Evolutionary conservation across 2,329 filamentous ascomycete species (phyloP).

Genomic region (Thelonectria olida): DNA sequence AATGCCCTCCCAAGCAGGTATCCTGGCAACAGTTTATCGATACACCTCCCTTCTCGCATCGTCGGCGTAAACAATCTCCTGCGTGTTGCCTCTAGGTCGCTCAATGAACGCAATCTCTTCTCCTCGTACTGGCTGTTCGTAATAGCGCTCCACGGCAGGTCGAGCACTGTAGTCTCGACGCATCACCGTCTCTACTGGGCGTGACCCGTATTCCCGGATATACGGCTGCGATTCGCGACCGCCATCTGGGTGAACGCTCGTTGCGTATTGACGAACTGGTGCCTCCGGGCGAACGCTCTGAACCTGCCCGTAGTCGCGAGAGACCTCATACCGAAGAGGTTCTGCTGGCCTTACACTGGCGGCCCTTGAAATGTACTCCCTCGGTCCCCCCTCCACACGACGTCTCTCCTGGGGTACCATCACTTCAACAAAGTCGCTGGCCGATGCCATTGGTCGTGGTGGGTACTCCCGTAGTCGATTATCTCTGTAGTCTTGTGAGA

Average conservation of each 20-base stretch:
- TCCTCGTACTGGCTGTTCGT: constrained; percentile 46
- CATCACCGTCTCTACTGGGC: constrained; percentile 36
- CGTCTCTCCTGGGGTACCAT: constrained; percentile 53
- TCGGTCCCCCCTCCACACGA: constrained; percentile 56
- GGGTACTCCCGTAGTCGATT: constrained; percentile 69
- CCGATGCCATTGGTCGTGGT: constrained; percentile 54
- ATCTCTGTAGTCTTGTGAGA: constrained; percentile 60
- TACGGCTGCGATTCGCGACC: constrained; percentile 46
- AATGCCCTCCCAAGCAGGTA: too few relatives aligned
- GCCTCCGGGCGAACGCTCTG: constrained; percentile 53
- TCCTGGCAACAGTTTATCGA: constrained; percentile 33
- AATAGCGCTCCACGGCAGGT: constrained; percentile 53
- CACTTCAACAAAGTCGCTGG: constrained; percentile 59
- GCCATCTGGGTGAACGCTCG: constrained; percentile 40
- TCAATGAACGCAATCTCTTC: constrained; percentile 58
- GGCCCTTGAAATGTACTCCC: constrained; percentile 64
- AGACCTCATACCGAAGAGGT: constrained; percentile 51
- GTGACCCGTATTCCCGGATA: constrained; percentile 41
- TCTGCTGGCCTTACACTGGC: constrained; percentile 67
- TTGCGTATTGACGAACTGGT: constrained; percentile 40
- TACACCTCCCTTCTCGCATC: constrained; percentile 49
- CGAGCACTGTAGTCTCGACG: constrained; percentile 51
- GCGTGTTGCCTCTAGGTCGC: constrained; percentile 50
- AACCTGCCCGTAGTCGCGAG: constrained; percentile 54
- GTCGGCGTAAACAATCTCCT: constrained; percentile 58